phyloP scores from a whole-genome alignment of 2,329 filamentous ascomycete species.

The Pseudocercospora fijiensis region DNA sequence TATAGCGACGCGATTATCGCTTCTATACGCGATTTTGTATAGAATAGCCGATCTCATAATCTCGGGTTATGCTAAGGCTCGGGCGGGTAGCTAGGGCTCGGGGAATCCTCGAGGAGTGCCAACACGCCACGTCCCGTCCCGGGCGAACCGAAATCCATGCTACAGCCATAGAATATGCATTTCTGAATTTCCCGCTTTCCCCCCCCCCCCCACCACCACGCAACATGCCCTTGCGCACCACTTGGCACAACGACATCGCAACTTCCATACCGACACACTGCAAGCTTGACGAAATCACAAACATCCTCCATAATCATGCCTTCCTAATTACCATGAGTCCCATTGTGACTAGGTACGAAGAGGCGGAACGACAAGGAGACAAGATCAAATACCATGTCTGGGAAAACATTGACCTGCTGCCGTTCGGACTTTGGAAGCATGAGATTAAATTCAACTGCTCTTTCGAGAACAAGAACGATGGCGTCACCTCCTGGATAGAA shows the following conservation, averaged over 20 bases:
- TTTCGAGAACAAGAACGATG: constrained; percentile 19
- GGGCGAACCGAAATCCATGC: too few species aligned
- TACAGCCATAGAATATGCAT: background rate
- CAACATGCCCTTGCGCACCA: constrained; percentile 1
- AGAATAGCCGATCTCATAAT: too few species aligned
- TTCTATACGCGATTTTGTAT: too few species aligned
- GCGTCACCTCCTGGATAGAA: constrained; percentile 10
- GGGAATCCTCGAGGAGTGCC: too few species aligned
- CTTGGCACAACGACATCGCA: constrained; percentile 12
- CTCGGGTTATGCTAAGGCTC: too few species aligned
- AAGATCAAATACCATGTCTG: constrained; percentile 23
- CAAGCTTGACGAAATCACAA: constrained; percentile 12
- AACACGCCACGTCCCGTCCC: too few species aligned
- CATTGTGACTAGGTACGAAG: constrained; percentile 20
- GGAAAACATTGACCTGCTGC: constrained; percentile 22
- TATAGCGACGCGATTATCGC: too few species aligned
- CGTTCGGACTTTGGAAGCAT: constrained; percentile 23
- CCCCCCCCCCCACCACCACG: background rate
- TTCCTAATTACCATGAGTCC: constrained; percentile 25
- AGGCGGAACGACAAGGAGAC: constrained; percentile 5
- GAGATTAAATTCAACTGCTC: constrained; percentile 22
- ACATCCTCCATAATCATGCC: constrained; percentile 23
- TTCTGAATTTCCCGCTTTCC: background rate
- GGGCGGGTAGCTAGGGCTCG: too few species aligned
- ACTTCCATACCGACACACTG: constrained; percentile 19